Evolutionary conservation across 805 yeast genomes (phyloP).

Genomic region (Zygosaccharomyces rouxii): DNA sequence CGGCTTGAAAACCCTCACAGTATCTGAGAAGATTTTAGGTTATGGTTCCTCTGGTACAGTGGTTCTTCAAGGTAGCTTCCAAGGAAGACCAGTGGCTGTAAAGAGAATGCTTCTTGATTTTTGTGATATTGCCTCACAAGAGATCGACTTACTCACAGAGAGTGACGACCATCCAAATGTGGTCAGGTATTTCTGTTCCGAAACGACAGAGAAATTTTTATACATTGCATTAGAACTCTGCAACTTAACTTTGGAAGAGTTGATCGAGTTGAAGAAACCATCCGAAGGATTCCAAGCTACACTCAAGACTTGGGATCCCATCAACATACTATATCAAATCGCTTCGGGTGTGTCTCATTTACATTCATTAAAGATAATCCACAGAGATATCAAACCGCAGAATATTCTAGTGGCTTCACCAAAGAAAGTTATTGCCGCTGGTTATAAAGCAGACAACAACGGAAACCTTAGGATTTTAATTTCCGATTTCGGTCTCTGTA

Average conservation of each 20-base stretch:
- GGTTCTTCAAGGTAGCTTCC: constrained; percentile 85
- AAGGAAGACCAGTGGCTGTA: constrained; percentile 91
- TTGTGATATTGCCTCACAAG: constrained; percentile 91
- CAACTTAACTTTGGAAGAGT: constrained; percentile 81
- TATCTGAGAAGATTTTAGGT: constrained; percentile 77
- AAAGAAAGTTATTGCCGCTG: constrained; percentile 34
- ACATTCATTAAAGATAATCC: constrained; percentile 87
- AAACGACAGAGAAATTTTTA: constrained; percentile 77
- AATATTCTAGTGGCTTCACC: constrained; percentile 81
- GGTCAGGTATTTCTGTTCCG: constrained; percentile 88
- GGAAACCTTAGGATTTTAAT: constrained; percentile 63
- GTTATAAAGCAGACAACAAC: constrained; percentile 29
- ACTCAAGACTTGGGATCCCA: constrained; percentile 43
- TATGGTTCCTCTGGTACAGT: constrained; percentile 97
- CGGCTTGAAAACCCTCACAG: constrained; percentile 47
- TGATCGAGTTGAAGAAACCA: constrained; percentile 52
- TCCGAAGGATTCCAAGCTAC: constrained; percentile 37
- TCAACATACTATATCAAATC: constrained; percentile 63
- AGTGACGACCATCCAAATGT: constrained; percentile 97
- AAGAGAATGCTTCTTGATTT: constrained; percentile 91
- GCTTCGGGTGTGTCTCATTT: constrained; percentile 81
- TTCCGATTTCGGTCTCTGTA: constrained; percentile 95
- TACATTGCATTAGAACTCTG: constrained; percentile 93
- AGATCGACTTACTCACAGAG: constrained; percentile 79
- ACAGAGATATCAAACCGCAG: constrained; percentile 92